Evolutionary conservation across 306 rosid species (phyloP).

Genomic region (Cyclanthera cordifolia): DNA sequence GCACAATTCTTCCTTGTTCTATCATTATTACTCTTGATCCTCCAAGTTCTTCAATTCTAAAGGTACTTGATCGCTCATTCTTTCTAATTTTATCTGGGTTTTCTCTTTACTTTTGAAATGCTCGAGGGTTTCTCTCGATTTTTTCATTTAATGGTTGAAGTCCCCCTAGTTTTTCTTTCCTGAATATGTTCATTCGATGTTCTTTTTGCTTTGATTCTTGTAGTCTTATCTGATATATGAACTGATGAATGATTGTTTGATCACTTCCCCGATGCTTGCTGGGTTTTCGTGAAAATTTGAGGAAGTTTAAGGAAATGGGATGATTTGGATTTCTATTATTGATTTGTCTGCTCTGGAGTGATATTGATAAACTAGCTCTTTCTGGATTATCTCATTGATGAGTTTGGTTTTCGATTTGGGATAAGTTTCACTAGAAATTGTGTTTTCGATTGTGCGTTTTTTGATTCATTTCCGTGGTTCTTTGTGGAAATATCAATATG

Average conservation of each 20-base stretch:
- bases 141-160: not conserved
- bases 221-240: not conserved
- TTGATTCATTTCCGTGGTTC: not conserved
- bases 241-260: not conserved
- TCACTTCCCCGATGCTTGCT: not conserved
- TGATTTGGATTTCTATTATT: not conserved
- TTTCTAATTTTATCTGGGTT: not conserved
- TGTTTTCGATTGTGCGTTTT: too few species aligned
- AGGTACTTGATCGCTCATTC: not conserved
- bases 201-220: not conserved
- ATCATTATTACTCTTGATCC: not conserved
- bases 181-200: not conserved
- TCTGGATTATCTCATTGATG: not conserved
- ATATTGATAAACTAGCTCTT: not conserved
- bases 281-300: not conserved
- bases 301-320: not conserved
- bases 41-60: not conserved
- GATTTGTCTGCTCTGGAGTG: not conserved
- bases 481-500: constrained; percentile 1
- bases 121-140: not conserved
- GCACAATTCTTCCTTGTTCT: not conserved
- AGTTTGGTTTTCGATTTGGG: not conserved
- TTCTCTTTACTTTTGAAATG: not conserved
- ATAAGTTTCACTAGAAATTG: not conserved
- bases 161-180: not conserved